These are phyloP conservation scores for Cyberlindnera bimundalis DNA, from an alignment of 805 yeast genomes.

Conservation along the genomic window DNA sequence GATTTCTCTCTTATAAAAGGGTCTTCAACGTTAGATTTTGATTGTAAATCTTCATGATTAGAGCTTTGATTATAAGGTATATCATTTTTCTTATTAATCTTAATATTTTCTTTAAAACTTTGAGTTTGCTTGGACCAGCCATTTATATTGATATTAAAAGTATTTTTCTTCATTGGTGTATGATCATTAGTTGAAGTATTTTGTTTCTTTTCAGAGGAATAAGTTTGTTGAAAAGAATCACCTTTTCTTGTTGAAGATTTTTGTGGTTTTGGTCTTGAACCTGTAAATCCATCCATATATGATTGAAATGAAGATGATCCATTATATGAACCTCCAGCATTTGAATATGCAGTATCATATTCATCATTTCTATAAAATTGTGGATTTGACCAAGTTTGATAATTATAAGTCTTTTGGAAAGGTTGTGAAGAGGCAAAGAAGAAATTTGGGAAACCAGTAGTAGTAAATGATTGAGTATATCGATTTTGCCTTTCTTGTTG, in stretches of 20 bases:
- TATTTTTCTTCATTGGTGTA: background rate
- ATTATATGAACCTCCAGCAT: constrained; percentile 1
- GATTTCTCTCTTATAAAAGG: background rate
- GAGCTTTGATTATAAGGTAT: too few species aligned
- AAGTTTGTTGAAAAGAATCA: background rate
- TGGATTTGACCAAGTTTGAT: background rate
- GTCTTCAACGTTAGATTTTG: too few species aligned
- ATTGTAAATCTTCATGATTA: too few species aligned
- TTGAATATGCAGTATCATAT: background rate
- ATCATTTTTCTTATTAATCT: too few species aligned
- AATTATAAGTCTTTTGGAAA: too few species aligned
- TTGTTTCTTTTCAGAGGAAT: background rate
- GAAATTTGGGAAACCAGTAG: too few species aligned
- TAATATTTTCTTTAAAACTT: background rate
- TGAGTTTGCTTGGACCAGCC: background rate
- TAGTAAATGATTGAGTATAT: too few species aligned
- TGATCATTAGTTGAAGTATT: background rate
- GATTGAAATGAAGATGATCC: background rate
- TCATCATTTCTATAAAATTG: background rate
- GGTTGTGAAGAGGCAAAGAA: too few species aligned
- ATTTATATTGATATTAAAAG: too few species aligned
- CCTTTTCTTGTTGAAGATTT: background rate
- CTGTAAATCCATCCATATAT: background rate
- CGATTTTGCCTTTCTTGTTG: too few species aligned
- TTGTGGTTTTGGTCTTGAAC: constrained; percentile 7